phyloP scores from a whole-genome alignment of 345 rosid genomes.

The Hibiscus trionum region DNA sequence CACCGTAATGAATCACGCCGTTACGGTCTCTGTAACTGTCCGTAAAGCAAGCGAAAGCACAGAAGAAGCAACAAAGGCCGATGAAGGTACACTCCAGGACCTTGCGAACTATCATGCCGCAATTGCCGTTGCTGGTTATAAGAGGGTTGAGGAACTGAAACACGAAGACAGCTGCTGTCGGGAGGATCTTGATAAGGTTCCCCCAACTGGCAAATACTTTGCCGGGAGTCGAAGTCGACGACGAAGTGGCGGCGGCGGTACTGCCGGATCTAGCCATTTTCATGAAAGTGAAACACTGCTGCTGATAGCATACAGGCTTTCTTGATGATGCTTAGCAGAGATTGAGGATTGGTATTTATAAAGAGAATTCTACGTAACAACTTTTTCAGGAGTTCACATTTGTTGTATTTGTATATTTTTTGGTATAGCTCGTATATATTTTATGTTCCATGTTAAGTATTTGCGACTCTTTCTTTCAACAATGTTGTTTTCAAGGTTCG shows the following conservation, averaged over 20 bases:
- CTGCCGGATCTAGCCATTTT: slow-evolving; percentile 2
- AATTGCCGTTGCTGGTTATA: slow-evolving; percentile 57
- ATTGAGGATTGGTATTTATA: not conserved
- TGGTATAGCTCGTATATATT: too few species aligned
- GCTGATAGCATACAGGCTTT: too few species aligned
- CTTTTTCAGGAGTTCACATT: too few species aligned
- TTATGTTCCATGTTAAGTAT: too few species aligned
- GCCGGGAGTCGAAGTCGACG: slow-evolving; percentile 23
- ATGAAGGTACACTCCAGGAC: slow-evolving; percentile 44
- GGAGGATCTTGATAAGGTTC: slow-evolving; percentile 74
- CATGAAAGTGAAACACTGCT: not conserved
- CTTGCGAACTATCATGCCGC: slow-evolving; percentile 35
- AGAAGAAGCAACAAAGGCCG: slow-evolving; percentile 52
- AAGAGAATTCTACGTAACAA: not conserved
- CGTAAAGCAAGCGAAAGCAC: slow-evolving; percentile 61
- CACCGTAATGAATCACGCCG: slow-evolving; percentile 45
- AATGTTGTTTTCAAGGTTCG: too few species aligned
- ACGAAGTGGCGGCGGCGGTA: not conserved
- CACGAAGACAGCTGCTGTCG: slow-evolving; percentile 75
- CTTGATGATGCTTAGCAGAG: not conserved
- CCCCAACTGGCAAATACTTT: slow-evolving; percentile 44
- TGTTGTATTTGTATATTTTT: too few species aligned
- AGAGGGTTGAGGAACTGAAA: slow-evolving; percentile 78
- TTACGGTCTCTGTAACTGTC: slow-evolving; percentile 53
- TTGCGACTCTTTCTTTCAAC: too few species aligned